Conservation (phyloP, 768 basidiomycete species). For the Suillus hirtellus region DNA sequence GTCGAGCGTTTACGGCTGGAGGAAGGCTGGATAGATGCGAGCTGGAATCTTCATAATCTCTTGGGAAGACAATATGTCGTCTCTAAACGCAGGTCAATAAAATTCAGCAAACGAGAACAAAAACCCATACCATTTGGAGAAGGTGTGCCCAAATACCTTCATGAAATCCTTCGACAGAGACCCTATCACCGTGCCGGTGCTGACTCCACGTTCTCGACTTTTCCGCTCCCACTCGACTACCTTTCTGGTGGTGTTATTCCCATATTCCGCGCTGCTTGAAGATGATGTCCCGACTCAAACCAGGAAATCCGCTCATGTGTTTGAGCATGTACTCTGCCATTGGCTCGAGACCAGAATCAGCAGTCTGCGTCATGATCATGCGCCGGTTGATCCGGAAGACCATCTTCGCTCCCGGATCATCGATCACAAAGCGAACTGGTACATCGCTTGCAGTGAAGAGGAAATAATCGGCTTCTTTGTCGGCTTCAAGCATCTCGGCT, state of each 20-base stretch:
- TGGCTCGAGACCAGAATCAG: slow-evolving; percentile 9
- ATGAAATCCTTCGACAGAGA: background rate
- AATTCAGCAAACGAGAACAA: background rate
- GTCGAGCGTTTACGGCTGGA: background rate
- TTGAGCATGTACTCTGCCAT: slow-evolving; percentile 22
- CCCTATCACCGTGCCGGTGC: background rate
- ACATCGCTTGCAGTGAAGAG: slow-evolving; percentile 18
- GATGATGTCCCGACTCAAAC: slow-evolving; percentile 17
- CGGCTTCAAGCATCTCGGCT: slow-evolving; percentile 18
- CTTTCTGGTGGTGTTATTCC: background rate
- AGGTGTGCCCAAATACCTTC: background rate
- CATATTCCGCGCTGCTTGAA: background rate
- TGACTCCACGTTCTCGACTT: background rate
- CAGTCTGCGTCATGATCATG: slow-evolving; percentile 10
- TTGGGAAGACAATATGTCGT: background rate
- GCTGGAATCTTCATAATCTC: background rate
- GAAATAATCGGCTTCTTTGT: slow-evolving; percentile 23
- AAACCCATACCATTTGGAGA: background rate
- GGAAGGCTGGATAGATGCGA: background rate
- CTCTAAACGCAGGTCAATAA: background rate
- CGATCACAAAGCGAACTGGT: slow-evolving; percentile 18
- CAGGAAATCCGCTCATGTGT: slow-evolving; percentile 17
- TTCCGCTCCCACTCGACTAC: background rate
- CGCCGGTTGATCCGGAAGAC: slow-evolving; percentile 18
- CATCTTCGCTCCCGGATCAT: slow-evolving; percentile 15